A percentile compares a stretch with the other conserved stretches of the same genome.
phyloP scores from a whole-genome alignment of 2,329 filamentous ascomycete species.

The Lizonia empirigonia region DNA sequence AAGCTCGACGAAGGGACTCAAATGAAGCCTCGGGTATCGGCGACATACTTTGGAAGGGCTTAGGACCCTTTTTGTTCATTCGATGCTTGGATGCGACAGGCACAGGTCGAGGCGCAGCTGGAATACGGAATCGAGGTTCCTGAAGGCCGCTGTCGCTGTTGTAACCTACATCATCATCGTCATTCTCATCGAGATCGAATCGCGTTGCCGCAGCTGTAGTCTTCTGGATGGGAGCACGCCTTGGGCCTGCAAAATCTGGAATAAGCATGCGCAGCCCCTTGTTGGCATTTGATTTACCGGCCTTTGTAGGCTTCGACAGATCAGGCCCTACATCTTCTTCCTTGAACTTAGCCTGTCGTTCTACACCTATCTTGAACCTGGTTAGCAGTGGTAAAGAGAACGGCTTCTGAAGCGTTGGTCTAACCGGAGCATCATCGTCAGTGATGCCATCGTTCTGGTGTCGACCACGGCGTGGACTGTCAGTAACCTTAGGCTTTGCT shows the following conservation, averaged over 20 bases:
- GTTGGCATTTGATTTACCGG: constrained; percentile 8
- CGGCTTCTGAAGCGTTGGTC: constrained; percentile 7
- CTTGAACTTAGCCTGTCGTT: constrained; percentile 11
- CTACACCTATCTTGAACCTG: constrained; percentile 2
- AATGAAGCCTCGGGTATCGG: constrained; percentile 33
- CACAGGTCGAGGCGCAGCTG: constrained; percentile 3
- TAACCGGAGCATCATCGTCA: constrained; percentile 11
- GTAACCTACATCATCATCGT: constrained; percentile 12
- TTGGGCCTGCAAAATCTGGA: constrained; percentile 13
- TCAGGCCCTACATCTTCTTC: constrained; percentile 20
- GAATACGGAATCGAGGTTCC: background rate
- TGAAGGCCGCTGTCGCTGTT: constrained; percentile 18
- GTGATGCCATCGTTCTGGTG: constrained; percentile 3
- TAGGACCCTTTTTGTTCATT: constrained; percentile 20
- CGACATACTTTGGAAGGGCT: constrained; percentile 28
- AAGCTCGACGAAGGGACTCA: constrained; percentile 20
- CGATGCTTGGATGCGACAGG: constrained; percentile 8
- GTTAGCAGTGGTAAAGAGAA: constrained; percentile 4
- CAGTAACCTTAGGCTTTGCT: background rate
- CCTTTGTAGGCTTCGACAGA: constrained; percentile 9
- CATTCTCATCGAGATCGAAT: background rate
- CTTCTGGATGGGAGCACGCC: constrained; percentile 1
- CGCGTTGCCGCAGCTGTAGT: background rate
- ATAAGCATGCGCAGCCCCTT: constrained; percentile 23
- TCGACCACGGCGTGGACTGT: background rate